These are phyloP conservation scores for Colletotrichum viniferum DNA, from an alignment of 2,329 filamentous ascomycete genomes.

Conservation along the genomic window DNA sequence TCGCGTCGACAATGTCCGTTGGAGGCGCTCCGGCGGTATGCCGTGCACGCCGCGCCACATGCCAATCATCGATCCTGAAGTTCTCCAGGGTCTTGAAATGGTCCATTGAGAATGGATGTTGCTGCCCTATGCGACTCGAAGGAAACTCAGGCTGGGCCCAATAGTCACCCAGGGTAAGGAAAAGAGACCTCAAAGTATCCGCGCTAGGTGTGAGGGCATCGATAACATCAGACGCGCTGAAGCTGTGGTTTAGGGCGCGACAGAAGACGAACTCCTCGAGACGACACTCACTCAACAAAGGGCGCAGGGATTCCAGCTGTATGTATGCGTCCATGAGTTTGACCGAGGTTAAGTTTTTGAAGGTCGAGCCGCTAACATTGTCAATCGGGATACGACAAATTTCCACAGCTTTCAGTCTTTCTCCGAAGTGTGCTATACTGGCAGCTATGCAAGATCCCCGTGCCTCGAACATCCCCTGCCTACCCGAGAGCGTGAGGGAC, in stretches of 20 bases:
- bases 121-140: neutral
- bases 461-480: accelerated
- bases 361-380: neutral
- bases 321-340: neutral
- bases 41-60: accelerated
- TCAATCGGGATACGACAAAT: neutral
- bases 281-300: neutral
- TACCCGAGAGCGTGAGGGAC: accelerated
- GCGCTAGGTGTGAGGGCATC: neutral
- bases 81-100: neutral
- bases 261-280: neutral
- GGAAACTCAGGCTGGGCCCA: neutral
- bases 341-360: neutral
- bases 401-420: neutral
- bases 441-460: accelerated
- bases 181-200: neutral
- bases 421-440: neutral
- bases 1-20: neutral
- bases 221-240: neutral
- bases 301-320: neutral
- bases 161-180: neutral
- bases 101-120: neutral
- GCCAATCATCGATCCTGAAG: neutral
- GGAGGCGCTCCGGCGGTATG: too few relatives aligned
- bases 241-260: neutral